These are phyloP conservation scores for Rhizopogon vesiculosus DNA, from an alignment of 768 basidiomycete species.

Conservation along the genomic window DNA sequence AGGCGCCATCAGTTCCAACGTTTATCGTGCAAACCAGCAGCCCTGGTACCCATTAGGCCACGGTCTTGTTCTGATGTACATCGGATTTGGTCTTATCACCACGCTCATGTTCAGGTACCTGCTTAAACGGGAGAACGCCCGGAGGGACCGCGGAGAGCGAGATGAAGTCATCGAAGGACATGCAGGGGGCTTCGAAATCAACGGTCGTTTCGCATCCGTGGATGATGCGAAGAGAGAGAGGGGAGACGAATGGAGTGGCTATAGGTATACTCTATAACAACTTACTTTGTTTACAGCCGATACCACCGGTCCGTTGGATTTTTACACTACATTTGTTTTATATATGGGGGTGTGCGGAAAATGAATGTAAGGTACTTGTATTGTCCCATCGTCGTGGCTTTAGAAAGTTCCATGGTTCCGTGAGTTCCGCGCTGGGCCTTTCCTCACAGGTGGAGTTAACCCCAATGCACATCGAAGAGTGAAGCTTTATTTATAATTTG, in stretches of 20 bases:
- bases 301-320: neutral
- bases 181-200: constrained; percentile 37
- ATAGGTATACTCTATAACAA: constrained; percentile 56
- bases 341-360: neutral
- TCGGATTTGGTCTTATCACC: constrained; percentile 53
- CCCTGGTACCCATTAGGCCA: constrained; percentile 65
- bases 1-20: constrained; percentile 73
- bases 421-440: neutral
- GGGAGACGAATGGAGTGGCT: constrained; percentile 75
- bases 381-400: neutral
- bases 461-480: too few relatives aligned
- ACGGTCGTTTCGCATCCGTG: constrained; percentile 53
- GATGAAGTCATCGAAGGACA: constrained; percentile 54
- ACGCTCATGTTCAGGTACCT: constrained; percentile 37
- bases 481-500: too few relatives aligned
- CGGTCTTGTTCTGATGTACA: constrained; percentile 70
- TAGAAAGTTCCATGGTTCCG: neutral
- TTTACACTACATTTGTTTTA: neutral
- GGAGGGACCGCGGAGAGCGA: constrained; percentile 61
- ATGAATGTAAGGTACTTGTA: neutral
- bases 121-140: constrained; percentile 57
- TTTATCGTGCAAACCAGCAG: constrained; percentile 63
- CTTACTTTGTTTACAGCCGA: too few relatives aligned
- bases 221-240: constrained; percentile 66
- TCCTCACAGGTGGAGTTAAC: too few relatives aligned